Evolutionary conservation across 2,329 filamentous ascomycete species (phyloP).

Genomic region (Lecanicillium sp.): DNA sequence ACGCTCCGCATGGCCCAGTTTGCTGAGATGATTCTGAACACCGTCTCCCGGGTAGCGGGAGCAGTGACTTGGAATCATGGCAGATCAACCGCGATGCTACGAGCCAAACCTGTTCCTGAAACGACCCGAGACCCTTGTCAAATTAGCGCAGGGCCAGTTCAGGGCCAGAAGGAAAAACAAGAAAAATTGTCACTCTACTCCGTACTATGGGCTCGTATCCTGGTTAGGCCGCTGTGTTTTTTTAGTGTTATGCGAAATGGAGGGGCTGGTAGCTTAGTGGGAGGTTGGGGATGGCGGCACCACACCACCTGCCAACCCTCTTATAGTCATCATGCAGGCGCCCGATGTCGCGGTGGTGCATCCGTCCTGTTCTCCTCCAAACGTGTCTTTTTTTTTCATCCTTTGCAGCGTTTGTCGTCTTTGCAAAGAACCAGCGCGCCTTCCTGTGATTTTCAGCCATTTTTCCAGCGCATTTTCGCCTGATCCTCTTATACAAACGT

Average conservation of each 20-base stretch:
- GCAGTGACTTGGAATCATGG: too few species aligned
- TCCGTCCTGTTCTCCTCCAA: conserved; percentile 8
- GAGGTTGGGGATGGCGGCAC: conserved; percentile 24
- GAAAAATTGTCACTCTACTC: background rate
- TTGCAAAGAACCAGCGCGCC: too few species aligned
- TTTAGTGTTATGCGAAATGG: conserved; percentile 3
- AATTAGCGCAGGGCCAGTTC: too few species aligned
- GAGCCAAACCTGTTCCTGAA: too few species aligned
- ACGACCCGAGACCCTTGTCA: too few species aligned
- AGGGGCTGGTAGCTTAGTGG: conserved; percentile 17
- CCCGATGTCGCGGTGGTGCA: conserved; percentile 13
- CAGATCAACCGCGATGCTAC: too few species aligned
- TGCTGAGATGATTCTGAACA: too few species aligned
- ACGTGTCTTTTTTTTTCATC: conserved; percentile 6
- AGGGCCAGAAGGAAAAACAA: conserved; percentile 3
- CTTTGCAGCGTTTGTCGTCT: background rate
- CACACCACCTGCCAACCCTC: conserved; percentile 16
- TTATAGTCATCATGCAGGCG: conserved; percentile 24
- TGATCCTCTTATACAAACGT: background rate
- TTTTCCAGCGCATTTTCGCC: too few species aligned
- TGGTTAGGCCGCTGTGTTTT: too few species aligned
- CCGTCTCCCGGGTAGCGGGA: too few species aligned
- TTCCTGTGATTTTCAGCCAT: too few species aligned
- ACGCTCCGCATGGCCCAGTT: background rate
- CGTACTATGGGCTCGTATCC: background rate